Base-by-base conservation (phyloP, 2,329 filamentous ascomycete species). In the Lachnellula arida region DNA sequence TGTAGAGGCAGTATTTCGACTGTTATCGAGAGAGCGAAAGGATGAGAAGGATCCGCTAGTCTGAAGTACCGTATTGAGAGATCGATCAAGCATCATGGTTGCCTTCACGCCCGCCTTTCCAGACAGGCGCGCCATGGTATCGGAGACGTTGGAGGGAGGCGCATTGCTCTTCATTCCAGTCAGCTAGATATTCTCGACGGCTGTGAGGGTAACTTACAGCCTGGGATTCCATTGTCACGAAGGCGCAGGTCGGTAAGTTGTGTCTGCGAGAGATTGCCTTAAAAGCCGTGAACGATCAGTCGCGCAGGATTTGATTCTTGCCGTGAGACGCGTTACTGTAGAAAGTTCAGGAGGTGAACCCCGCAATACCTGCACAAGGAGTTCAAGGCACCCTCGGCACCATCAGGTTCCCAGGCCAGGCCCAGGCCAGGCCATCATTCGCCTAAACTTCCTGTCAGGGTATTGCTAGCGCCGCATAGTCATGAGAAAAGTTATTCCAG, bases 71-170 rank as follows among this genome's bases (percentile, higher is more conserved):
- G 87, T 80, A 51, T 88, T 89, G 22, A 81, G 86, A 14, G 81
- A 74, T 55, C 88, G 83, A 64, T 91, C 88, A 43, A 94, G 77
- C 53, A 91, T 82, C 49, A 94, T 79, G 54, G 88, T 88, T 64
- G 87, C 88, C 70, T 88, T 88, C 51, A 94, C 89, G 58, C 88
- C 88, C 32, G 87, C 81, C 67, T 93, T 93, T 68, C 87, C 87
- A 42, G 87, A 84, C 46, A 94, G 78, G 17, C 67, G 56, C 17
- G 62, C 56, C 46, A 69, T 53, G 11, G 65, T 66, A 25, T 68
- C 67, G 42, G 59, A 50, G 12, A 62, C 59, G n/a, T 42, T 47
- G 15, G 22, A 19, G 5, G 56, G 49, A 1, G 28, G 19, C 23
- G 14, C 42, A 22, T 47, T 37, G 17, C 42, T 25, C 43, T 46